phyloP scores from a whole-genome alignment of 768 basidiomycete species.

The Collybia sordida region DNA sequence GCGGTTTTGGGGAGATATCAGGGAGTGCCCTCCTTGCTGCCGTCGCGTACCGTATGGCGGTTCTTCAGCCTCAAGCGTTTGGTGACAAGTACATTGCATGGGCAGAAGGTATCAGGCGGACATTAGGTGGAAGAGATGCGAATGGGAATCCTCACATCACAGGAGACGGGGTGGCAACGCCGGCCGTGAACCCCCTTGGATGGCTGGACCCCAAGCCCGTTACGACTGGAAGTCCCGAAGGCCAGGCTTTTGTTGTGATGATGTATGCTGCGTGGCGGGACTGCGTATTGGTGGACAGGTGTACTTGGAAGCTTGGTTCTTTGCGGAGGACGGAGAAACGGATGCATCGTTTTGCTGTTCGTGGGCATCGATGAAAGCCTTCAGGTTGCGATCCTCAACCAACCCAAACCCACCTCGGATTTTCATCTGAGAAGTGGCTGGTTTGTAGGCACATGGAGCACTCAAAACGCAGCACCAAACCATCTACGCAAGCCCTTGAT shows the following conservation, averaged over 20 bases:
- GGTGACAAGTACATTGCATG: conserved; percentile 29
- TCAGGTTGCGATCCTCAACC: no score
- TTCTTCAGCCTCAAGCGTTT: conserved; percentile 29
- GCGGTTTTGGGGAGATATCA: conserved; percentile 44
- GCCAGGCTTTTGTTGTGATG: conserved; percentile 35
- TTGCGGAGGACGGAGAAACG: conserved; percentile 2
- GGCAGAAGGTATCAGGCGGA: conserved; percentile 32
- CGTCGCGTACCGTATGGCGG: conserved; percentile 39
- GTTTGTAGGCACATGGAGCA: no score
- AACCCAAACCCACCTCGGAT: no score
- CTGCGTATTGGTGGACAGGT: conserved; percentile 23
- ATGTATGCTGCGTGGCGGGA: conserved; percentile 42
- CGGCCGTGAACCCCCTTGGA: conserved; percentile 36
- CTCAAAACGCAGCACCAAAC: no score
- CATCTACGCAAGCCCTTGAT: no score
- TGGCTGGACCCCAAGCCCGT: conserved; percentile 29
- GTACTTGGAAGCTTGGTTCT: background rate
- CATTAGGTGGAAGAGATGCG: conserved; percentile 18
- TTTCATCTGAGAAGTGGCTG: no score
- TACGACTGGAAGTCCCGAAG: conserved; percentile 36
- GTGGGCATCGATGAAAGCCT: no score
- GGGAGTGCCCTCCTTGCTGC: conserved; percentile 40
- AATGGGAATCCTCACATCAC: conserved; percentile 28
- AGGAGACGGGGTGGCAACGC: conserved; percentile 29
- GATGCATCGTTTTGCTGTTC: background rate